Evolutionary conservation across 1,284 basidiomycete genomes (phyloP), one percentile per base, ranked within the genome.

Genomic region (Ganoderma resinaceum): DNA sequence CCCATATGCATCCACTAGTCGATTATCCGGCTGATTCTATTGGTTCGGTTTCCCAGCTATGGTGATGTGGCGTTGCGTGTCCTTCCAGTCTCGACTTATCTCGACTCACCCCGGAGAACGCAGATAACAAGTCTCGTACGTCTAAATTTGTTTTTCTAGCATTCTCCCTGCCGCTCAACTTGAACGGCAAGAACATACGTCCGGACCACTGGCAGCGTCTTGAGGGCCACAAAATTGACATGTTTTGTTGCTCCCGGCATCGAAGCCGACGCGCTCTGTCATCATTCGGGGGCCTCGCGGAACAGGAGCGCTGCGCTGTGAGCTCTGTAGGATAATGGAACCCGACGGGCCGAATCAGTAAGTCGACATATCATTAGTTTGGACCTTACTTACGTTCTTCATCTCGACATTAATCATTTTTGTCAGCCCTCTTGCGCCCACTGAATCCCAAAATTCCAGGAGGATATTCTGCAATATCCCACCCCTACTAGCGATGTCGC

Each of bases 1-100:
- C 55, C 55, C 55, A 58, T 58, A 58, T 37, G 33, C 31, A 18
- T 58, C 55, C 33, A 58, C 55, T 58, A n/a, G 7, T 58, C 55
- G n/a, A 58, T 35, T 37, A 23, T 58, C 33, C 31, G 55, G 33
- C 33, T 37, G 33, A 58, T 35, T 20, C 33, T 29, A 55, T 55
- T 55, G 52, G 52, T 33, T 29, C 14, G 4, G 29, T 33, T 29
- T 16, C 4, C 29, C 31, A 29, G 31, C 18, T 7, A 20, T 55
- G 7, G 29, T 5, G 52, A 31, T 31, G 52, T 4, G 18, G 29
- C 29, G 52, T 18, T 18, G 52, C 7, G 14, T 23, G 5, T 55
- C 0, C 52, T 29, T 33, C 16, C 14, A 18, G 7, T 18, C 1
- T 55, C 23, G 23, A 55, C 52, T 7, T 5, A 16, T 18, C 1